Percentiles rank a stretch among this genome's conserved stretches.
These are phyloP conservation scores for Chlamydomonas sp. DNA, from an alignment of 139 green algal genomes.

Conservation along the genomic window DNA sequence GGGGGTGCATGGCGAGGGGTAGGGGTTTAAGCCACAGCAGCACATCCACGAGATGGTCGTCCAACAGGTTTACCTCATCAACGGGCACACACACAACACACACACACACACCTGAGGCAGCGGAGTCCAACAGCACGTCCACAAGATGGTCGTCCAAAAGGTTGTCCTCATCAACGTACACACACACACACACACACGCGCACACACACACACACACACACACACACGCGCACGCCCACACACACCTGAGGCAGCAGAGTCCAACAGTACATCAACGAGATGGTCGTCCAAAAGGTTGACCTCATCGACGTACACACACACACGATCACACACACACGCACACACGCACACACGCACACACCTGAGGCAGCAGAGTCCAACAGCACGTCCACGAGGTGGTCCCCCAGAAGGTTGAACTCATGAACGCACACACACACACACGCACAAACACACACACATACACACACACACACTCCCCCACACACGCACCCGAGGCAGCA, in stretches of 20 bases:
- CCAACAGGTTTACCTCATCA: conserved; percentile 75
- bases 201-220: neutral
- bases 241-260: conserved; percentile 34
- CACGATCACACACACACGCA: no score
- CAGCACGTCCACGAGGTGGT: no score
- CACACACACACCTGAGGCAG: conserved; percentile 30
- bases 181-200: conserved; percentile 56
- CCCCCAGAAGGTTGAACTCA: no score
- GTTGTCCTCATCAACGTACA: conserved; percentile 86
- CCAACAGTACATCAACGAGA: conserved; percentile 72
- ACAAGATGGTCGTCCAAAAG: conserved; percentile 77
- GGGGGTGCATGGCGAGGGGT: neutral
- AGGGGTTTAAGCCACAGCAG: conserved; percentile 29
- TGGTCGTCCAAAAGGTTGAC: conserved; percentile 57
- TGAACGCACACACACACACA: no score
- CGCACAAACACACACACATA: no score
- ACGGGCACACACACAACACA: neutral
- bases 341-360: no score
- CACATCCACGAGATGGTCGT: conserved; percentile 79
- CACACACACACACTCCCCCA: neutral
- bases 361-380: no score
- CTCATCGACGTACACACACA: conserved; percentile 72
- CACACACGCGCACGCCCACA: neutral
- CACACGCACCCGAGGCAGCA: conserved; percentile 30
- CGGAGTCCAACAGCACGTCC: conserved; percentile 72